Conservation (phyloP, 176 grass and related monocot genomes). For the Secale cereale region DNA sequence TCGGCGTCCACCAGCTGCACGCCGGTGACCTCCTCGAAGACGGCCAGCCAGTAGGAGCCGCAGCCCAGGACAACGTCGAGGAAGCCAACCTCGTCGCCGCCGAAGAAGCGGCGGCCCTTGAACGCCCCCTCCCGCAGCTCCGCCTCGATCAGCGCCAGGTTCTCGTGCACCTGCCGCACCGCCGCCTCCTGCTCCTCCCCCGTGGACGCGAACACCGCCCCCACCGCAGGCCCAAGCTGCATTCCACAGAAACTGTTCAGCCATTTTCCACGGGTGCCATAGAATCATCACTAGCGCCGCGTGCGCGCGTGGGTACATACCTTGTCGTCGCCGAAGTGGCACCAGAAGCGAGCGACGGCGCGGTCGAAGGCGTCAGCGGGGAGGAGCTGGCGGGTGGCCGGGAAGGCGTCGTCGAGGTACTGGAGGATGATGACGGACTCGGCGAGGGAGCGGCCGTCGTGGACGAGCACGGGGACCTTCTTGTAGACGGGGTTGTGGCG, state of each 20-base stretch:
- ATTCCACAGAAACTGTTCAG: background rate
- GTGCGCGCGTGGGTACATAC: background rate
- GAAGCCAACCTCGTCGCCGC: conserved; percentile 61
- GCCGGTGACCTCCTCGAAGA: conserved; percentile 76
- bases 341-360: conserved; percentile 70
- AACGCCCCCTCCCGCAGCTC: conserved; percentile 79
- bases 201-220: conserved; percentile 70
- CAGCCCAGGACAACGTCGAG: conserved; percentile 78
- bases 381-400: conserved; percentile 33
- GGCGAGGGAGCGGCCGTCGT: conserved; percentile 48
- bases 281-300: background rate
- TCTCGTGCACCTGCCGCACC: conserved; percentile 68
- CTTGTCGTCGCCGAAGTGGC: conserved; percentile 88
- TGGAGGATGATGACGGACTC: conserved; percentile 82
- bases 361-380: conserved; percentile 52
- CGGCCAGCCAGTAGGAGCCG: conserved; percentile 86
- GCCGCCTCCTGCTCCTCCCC: conserved; percentile 62
- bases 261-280: background rate
- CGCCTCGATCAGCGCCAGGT: conserved; percentile 58
- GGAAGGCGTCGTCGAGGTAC: conserved; percentile 72
- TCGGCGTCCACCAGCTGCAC: conserved; percentile 70
- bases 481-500: conserved; percentile 74
- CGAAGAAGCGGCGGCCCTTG: conserved; percentile 69
- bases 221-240: conserved; percentile 74
- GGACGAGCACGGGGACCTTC: conserved; percentile 86